Evolutionary conservation across 2,329 filamentous ascomycete species (phyloP), one percentile per base, ranked within the genome.

Genomic region (Penicillium concentricum): DNA sequence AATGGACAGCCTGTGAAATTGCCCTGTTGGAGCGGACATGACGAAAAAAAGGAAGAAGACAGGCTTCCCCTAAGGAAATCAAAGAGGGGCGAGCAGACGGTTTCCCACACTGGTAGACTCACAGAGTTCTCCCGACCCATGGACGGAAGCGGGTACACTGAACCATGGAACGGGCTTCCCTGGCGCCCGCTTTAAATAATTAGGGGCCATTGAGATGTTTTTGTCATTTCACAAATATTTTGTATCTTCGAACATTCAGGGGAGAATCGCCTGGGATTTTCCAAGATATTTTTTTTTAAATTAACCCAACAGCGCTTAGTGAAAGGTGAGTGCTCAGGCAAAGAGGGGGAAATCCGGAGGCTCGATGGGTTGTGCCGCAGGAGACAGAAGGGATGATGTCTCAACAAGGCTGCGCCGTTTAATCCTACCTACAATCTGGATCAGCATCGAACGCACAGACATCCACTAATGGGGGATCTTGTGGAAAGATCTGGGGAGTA

Each of bases 1-100:
- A 57, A 78, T 72, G 51, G 73, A 76, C 55, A 77, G 70, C 61
- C 66, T 69, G 57, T 67, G 67, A 41, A 78, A 69, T 61, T 75
- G 68, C 56, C 67, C 72, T 37, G 72, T 75, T 56, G 75, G 74
- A 52, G 73, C 64, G 61, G 74, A 73, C 75, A 77, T 77, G 44
- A n/a, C 51, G 45, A 51, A 58, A 55, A 49, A 66, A 51, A 58
- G 57, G 51, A 48, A 51, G 37, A 59, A 52, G 51, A 24, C 18
- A 49, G 7, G 26, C 47, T 30, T 24, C 28, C 37, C 38, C 9
- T 24, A 18, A 35, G 18, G 48, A 51, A 51, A 51, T 45, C 45
- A 53, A 55, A 48, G 20, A 30, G 58, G 54, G 42, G 42, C 48
- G 38, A 44, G 26, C 43, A 48, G 42, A 51, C 50, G 39, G 65